Percentiles rank a stretch among this genome's conserved stretches.
These are phyloP conservation scores for Aspergillus neoniger DNA, from an alignment of 2,329 filamentous ascomycete genomes.

Conservation along the genomic window DNA sequence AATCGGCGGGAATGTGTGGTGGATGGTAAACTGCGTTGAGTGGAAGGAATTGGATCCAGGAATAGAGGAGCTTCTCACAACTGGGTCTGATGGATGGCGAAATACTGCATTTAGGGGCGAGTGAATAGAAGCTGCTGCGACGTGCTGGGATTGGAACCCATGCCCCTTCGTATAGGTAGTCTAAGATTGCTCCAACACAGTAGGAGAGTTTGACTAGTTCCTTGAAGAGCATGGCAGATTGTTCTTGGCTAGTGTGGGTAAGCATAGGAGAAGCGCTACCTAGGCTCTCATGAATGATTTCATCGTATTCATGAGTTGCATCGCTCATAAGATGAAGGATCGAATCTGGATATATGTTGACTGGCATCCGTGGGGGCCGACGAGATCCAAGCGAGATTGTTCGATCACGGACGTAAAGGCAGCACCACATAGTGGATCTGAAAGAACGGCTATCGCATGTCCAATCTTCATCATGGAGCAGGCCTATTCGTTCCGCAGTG, in stretches of 20 bases:
- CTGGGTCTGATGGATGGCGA: neutral
- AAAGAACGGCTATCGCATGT: neutral
- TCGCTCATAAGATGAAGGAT: neutral
- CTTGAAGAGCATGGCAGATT: neutral
- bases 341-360: neutral
- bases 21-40: neutral
- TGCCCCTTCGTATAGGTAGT: neutral
- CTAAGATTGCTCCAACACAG: neutral
- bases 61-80: neutral
- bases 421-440: constrained; percentile 13
- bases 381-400: neutral
- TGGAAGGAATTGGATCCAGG: neutral
- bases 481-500: constrained; percentile 15
- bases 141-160: neutral
- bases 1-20: neutral
- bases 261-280: neutral
- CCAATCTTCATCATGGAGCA: neutral
- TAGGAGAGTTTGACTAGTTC: neutral
- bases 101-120: neutral
- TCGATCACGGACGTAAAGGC: constrained; percentile 17
- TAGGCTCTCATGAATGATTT: neutral
- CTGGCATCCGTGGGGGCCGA: neutral
- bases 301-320: neutral
- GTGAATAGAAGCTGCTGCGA: neutral
- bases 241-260: neutral